Evolutionary conservation across 2,329 filamentous ascomycete species (phyloP), one percentile per base, ranked within the genome.

Genomic region (Xylaria sp.): DNA sequence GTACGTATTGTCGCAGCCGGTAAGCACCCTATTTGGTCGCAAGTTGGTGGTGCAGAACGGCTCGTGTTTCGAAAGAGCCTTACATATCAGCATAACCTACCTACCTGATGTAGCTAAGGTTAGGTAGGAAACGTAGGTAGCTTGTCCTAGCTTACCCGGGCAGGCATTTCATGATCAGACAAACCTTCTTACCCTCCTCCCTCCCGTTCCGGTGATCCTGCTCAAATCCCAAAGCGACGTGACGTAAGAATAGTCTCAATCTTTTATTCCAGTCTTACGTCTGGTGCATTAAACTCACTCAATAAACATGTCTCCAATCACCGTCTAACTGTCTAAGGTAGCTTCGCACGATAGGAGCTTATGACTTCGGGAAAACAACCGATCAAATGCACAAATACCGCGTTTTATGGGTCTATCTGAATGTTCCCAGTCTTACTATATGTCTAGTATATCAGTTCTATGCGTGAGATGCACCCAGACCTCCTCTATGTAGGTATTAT

Each of bases 31-130:
- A 48, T 21, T 30, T 19, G 19, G 51, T 53, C 54, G 9, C 47
- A 19, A 6, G 45, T 42, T 58, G 55, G 27, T 30, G 19, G 32
- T 39, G 54, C 42, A 45, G 47, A 53, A 6, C 53, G 58, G 24
- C 58, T 61, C 64, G 24, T 66, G 64, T 61, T 58, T 61, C 64
- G 42, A 65, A 39, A 61, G 21, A 9, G 34, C 30, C 32, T 39
- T 34, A n/a, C 12, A 50, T 6, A 36, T 45, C 9, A 14, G 39
- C 39, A 42, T 42, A 42, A 42, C 39, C 39, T 42, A 11, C 7
- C 3, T 42, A 42, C 14, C 14, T 42, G 24, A 27, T 27, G 24
- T 27, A 4, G 24, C 24, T 27, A 27, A 27, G 24, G 24, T 27
- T 2, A 27, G 24, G 24, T 27, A 27, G 24, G 24, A 27, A 27